Conservation (phyloP, 2,329 filamentous ascomycete genomes). For the Fusarium sp. region DNA sequence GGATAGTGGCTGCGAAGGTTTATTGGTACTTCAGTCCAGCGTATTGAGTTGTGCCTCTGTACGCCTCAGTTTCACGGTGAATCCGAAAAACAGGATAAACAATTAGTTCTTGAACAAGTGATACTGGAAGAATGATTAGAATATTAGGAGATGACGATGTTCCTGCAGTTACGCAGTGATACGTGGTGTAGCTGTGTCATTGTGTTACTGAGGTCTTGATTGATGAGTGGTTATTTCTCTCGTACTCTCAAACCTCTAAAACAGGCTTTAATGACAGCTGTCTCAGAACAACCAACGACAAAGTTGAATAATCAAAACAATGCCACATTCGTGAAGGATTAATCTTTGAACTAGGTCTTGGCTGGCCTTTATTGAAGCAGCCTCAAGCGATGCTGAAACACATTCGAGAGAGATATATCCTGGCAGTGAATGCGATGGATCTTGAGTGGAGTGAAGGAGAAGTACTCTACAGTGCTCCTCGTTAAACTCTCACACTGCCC, state of each 20-base stretch:
- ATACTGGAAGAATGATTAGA: not conserved
- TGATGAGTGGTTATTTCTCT: constrained; percentile 3
- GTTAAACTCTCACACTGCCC: constrained; percentile 28
- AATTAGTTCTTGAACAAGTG: not conserved
- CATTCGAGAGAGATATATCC: constrained; percentile 8
- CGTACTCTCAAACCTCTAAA: constrained; percentile 26
- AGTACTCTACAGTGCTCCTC: constrained; percentile 30
- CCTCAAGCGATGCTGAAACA: constrained; percentile 32
- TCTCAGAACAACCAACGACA: constrained; percentile 21
- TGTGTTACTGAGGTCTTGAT: constrained; percentile 22
- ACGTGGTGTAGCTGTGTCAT: constrained; percentile 3
- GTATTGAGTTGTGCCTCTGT: constrained; percentile 1
- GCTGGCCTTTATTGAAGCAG: constrained; percentile 20
- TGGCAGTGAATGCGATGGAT: not conserved
- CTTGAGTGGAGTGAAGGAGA: not conserved
- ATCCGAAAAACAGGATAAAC: not conserved
- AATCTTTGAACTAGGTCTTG: not conserved
- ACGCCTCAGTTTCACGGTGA: constrained; percentile 10
- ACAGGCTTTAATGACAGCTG: constrained; percentile 20
- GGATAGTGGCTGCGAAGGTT: constrained; percentile 26
- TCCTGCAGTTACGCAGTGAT: constrained; percentile 5
- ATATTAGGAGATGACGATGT: constrained; percentile 9
- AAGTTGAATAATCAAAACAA: constrained; percentile 22
- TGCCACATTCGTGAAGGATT: not conserved
- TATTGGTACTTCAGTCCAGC: not conserved